Conservation (phyloP, 495 filamentous ascomycete species). For the Oleoguttula mirabilis region DNA sequence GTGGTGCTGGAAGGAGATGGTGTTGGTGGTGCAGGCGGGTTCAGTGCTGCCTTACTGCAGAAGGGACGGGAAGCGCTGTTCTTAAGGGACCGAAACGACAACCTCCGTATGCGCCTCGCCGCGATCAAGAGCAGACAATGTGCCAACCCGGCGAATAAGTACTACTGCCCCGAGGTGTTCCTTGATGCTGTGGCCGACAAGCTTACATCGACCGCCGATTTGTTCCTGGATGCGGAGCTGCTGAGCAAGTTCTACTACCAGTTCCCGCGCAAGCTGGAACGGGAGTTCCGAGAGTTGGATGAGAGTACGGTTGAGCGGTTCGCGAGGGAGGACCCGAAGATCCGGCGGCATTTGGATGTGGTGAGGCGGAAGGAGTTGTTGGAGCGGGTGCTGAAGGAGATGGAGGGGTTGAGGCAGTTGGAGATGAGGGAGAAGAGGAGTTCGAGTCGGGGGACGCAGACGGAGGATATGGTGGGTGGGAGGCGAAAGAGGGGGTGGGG, state of each 20-base stretch:
- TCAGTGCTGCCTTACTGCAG: slow-evolving; percentile 66
- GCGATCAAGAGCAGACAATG: slow-evolving; percentile 85
- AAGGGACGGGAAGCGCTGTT: slow-evolving; percentile 86
- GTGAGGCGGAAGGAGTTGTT: slow-evolving; percentile 85
- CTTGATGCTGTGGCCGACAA: slow-evolving; percentile 94
- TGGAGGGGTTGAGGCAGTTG: slow-evolving; percentile 71
- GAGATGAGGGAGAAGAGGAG: slow-evolving; percentile 39
- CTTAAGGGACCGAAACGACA: slow-evolving; percentile 76
- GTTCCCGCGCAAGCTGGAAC: slow-evolving; percentile 86
- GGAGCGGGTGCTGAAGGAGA: slow-evolving; percentile 85
- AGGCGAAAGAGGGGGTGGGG: slow-evolving; percentile 25
- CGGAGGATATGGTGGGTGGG: slow-evolving; percentile 14
- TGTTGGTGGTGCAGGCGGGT: slow-evolving; percentile 76
- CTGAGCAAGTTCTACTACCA: slow-evolving; percentile 89
- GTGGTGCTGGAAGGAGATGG: slow-evolving; percentile 73
- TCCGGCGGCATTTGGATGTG: slow-evolving; percentile 78
- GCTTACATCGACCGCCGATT: slow-evolving; percentile 82
- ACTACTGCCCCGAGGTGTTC: slow-evolving; percentile 94
- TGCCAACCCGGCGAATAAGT: slow-evolving; percentile 69
- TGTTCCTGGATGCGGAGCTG: slow-evolving; percentile 96
- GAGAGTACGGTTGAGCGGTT: slow-evolving; percentile 75
- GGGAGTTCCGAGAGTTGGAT: slow-evolving; percentile 67
- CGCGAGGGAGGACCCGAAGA: slow-evolving; percentile 81
- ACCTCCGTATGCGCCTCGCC: slow-evolving; percentile 77
- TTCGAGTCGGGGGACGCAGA: slow-evolving; percentile 7